Conservation (phyloP, 371 early-diverging fungal species). For the Fennellomyces sp. region DNA sequence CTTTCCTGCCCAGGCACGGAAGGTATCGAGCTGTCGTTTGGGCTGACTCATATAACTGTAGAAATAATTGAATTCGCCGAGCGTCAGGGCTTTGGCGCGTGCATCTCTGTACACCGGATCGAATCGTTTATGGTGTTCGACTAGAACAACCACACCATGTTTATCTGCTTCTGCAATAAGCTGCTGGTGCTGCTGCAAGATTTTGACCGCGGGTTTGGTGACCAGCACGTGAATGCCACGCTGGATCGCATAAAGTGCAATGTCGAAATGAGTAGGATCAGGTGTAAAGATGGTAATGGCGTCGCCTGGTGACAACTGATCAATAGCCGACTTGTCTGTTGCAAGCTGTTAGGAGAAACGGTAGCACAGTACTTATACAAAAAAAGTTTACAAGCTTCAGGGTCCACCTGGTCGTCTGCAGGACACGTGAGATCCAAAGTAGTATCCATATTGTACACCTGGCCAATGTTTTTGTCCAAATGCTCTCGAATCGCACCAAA, state of each 20-base stretch:
- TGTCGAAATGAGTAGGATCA: constrained; percentile 53
- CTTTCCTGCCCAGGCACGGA: constrained; percentile 52
- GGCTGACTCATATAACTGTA: constrained; percentile 57
- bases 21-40: constrained; percentile 51
- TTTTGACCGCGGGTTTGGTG: constrained; percentile 56
- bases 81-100: constrained; percentile 16
- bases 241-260: constrained; percentile 49
- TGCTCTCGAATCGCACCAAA: constrained; percentile 32
- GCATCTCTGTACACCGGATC: constrained; percentile 48
- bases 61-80: constrained; percentile 53
- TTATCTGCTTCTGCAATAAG: constrained; percentile 39
- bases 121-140: constrained; percentile 58
- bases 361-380: neutral
- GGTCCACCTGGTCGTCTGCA: constrained; percentile 29
- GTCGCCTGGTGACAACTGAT: constrained; percentile 39
- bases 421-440: constrained; percentile 30
- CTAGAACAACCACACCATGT: constrained; percentile 40
- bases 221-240: constrained; percentile 47
- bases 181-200: constrained; percentile 33
- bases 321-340: constrained; percentile 49
- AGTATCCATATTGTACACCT: constrained; percentile 36
- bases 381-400: constrained; percentile 31
- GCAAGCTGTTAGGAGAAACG: neutral
- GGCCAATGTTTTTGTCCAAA: constrained; percentile 28
- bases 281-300: constrained; percentile 58